Evolutionary conservation across 305 asterid species (phyloP).

Genomic region (Fraxinus latifolia): DNA sequence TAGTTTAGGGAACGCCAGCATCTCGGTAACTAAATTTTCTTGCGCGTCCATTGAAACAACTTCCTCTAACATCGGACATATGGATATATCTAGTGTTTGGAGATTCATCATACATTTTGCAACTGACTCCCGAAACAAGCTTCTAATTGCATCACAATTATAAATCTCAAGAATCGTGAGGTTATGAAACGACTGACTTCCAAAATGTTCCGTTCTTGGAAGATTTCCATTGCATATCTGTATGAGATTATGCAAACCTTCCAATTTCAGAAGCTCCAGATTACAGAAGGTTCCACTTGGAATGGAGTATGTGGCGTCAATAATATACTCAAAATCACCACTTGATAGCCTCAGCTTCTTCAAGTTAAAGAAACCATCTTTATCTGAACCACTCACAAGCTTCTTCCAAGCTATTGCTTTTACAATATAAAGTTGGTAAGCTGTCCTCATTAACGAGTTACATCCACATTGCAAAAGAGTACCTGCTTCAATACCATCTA

Average conservation of each 20-base stretch:
- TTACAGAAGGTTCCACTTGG: background rate
- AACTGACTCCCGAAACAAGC: background rate
- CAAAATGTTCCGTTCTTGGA: background rate
- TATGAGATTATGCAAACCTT: background rate
- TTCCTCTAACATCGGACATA: constrained; percentile 5
- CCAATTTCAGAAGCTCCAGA: background rate
- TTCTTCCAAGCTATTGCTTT: background rate
- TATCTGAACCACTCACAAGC: background rate
- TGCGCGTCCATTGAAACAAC: background rate
- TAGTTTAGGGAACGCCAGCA: constrained; percentile 11
- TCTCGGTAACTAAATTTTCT: background rate
- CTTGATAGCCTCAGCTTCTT: background rate
- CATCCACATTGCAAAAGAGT: background rate
- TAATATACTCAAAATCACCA: background rate
- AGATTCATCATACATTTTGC: constrained; percentile 13
- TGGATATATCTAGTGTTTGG: background rate
- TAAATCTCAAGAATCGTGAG: background rate
- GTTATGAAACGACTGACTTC: background rate
- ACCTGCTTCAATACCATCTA: background rate
- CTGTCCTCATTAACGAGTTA: background rate
- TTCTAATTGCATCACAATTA: background rate
- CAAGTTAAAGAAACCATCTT: background rate
- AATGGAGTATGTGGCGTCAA: background rate
- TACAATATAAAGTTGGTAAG: background rate
- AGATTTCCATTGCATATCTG: background rate